Evolutionary conservation across 2,329 filamentous ascomycete species (phyloP).

Genomic region (Aspergillus sojae): DNA sequence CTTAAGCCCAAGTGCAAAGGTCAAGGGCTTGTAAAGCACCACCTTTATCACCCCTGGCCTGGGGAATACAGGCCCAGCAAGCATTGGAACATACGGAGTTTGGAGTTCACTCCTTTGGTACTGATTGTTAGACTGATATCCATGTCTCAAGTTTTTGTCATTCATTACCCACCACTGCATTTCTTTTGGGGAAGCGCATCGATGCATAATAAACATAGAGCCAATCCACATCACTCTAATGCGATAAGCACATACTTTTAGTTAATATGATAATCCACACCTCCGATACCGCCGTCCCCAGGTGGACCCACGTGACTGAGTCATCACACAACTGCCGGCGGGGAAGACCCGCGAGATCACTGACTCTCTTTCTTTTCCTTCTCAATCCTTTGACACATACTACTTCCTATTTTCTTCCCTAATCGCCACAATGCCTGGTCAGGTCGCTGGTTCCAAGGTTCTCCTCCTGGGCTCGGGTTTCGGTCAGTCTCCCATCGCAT

Average conservation of each 20-base stretch:
- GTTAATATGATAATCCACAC: constrained; percentile 3
- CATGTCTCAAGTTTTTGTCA: constrained; percentile 5
- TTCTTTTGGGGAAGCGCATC: background rate
- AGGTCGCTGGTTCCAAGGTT: constrained; percentile 43
- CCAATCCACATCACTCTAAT: background rate
- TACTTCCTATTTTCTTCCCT: background rate
- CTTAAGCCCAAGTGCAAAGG: constrained; percentile 26
- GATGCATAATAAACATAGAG: background rate
- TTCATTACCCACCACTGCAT: background rate
- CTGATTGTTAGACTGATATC: constrained; percentile 8
- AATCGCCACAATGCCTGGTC: constrained; percentile 37
- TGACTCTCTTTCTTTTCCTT: constrained; percentile 18
- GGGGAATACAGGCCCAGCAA: background rate
- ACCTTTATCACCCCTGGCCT: background rate
- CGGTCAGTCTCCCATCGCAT: constrained; percentile 28
- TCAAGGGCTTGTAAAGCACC: constrained; percentile 33
- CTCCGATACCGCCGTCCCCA: constrained; percentile 6
- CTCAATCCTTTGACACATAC: constrained; percentile 16
- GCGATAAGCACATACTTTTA: background rate
- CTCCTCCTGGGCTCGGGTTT: constrained; percentile 43
- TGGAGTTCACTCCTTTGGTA: constrained; percentile 6
- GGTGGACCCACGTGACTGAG: constrained; percentile 27
- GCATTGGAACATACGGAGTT: constrained; percentile 9
- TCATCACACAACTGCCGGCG: constrained; percentile 8
- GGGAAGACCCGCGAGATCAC: constrained; percentile 14